phyloP scores from a whole-genome alignment of 192 early-diverging fungal genomes.

The Rhizophlyctis rosea region DNA sequence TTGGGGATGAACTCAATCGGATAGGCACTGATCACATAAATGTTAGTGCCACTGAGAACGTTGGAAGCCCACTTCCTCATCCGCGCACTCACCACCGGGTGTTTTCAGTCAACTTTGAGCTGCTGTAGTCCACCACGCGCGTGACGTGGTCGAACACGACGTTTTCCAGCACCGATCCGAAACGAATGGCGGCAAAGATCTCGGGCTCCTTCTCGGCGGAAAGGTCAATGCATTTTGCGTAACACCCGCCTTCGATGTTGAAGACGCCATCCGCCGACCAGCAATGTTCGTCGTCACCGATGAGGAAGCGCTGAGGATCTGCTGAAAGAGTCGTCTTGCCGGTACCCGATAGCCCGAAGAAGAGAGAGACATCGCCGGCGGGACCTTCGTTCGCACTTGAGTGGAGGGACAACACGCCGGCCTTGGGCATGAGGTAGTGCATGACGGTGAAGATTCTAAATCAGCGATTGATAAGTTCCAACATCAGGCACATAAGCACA shows the following conservation, averaged over 20 bases:
- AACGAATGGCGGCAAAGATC: conserved; percentile 94
- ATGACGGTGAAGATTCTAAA: conserved; percentile 84
- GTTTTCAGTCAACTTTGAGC: conserved; percentile 85
- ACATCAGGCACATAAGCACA: conserved; percentile 1
- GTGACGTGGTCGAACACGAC: conserved; percentile 78
- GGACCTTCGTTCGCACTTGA: conserved; percentile 94
- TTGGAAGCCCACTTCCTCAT: too few relatives aligned
- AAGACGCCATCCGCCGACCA: conserved; percentile 97
- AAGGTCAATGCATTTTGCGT: conserved; percentile 95
- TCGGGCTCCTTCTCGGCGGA: conserved; percentile 97
- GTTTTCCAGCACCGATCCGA: conserved; percentile 92
- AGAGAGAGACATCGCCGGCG: conserved; percentile 87
- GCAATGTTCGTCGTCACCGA: conserved; percentile 99
- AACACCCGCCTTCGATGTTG: conserved; percentile 99
- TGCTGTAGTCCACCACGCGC: conserved; percentile 77
- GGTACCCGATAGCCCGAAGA: conserved; percentile 97
- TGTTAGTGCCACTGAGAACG: conserved; percentile 52
- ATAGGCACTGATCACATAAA: conserved; percentile 83
- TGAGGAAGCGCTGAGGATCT: conserved; percentile 86
- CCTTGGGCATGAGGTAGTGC: conserved; percentile 99
- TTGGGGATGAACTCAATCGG: conserved; percentile 92
- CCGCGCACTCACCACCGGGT: too few relatives aligned
- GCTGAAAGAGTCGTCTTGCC: conserved; percentile 98
- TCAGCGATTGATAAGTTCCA: conserved; percentile 3
- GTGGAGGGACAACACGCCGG: conserved; percentile 81